phyloP scores from a whole-genome alignment of 768 basidiomycete species.

The Asterophora lycoperdoides region DNA sequence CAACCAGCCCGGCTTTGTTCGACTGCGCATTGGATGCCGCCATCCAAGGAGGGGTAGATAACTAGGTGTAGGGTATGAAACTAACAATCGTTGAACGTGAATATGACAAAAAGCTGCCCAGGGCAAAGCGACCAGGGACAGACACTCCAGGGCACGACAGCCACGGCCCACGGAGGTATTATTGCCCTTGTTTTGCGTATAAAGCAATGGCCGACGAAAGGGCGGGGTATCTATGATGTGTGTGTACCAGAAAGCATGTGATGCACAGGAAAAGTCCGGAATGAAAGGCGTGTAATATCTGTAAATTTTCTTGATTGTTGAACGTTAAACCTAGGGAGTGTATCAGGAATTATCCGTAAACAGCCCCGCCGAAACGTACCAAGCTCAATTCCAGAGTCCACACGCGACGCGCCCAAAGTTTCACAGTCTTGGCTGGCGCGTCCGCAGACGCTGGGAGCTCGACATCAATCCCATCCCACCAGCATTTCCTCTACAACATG shows the following conservation, averaged over 20 bases:
- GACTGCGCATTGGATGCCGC: conserved; percentile 1
- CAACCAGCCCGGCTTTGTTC: conserved; percentile 11
- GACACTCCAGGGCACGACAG: conserved; percentile 1
- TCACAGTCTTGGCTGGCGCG: conserved; percentile 54
- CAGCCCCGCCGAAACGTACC: conserved; percentile 39
- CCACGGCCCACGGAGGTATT: conserved; percentile 5
- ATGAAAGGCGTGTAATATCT: background rate
- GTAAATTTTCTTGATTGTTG: background rate
- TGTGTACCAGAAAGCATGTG: conserved; percentile 18
- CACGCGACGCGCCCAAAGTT: conserved; percentile 95
- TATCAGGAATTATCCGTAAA: background rate
- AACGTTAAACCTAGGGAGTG: conserved; percentile 18
- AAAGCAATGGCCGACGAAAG: conserved; percentile 9
- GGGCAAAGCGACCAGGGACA: conserved; percentile 3
- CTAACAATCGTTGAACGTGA: conserved; percentile 11
- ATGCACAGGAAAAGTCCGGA: conserved; percentile 9
- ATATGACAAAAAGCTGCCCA: conserved; percentile 6
- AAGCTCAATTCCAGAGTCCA: conserved; percentile 98
- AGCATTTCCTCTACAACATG: conserved; percentile 84
- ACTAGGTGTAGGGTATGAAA: conserved; percentile 17
- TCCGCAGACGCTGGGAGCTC: conserved; percentile 63
- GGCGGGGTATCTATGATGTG: conserved; percentile 24
- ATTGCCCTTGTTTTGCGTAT: conserved; percentile 5
- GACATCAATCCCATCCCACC: conserved; percentile 98
- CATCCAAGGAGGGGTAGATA: conserved; percentile 12